Evolutionary conservation across 306 rosid genomes (phyloP).

Genomic region (Pyrus bretschneideri): DNA sequence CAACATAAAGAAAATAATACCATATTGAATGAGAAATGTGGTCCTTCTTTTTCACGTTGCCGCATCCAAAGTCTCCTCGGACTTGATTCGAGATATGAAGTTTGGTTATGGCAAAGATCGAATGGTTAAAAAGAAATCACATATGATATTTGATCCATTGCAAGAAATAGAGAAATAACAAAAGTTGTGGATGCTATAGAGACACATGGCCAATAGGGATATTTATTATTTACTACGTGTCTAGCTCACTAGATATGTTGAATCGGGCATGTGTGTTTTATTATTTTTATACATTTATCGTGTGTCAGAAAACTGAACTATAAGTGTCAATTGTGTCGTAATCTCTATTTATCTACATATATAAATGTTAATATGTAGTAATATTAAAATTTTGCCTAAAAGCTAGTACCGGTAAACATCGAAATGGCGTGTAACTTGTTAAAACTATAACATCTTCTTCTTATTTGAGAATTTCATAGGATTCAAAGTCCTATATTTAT

Average conservation of each 20-base stretch:
- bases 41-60: conserved; percentile 37
- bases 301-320: too few relatives aligned
- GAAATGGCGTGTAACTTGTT: neutral
- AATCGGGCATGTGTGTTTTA: too few relatives aligned
- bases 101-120: too few relatives aligned
- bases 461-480: neutral
- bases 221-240: too few relatives aligned
- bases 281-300: too few relatives aligned
- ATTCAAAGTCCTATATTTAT: neutral
- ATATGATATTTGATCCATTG: too few relatives aligned
- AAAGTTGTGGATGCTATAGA: neutral
- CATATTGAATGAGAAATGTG: conserved; percentile 1
- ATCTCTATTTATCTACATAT: neutral
- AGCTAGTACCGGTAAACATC: neutral
- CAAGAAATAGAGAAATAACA: neutral
- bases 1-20: conserved; percentile 19
- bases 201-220: neutral
- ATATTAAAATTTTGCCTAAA: neutral
- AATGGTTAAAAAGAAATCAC: too few relatives aligned
- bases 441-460: too few relatives aligned
- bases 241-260: too few relatives aligned
- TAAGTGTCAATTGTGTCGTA: neutral
- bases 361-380: neutral
- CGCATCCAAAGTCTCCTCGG: conserved; percentile 23
- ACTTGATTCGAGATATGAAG: too few relatives aligned